These are phyloP conservation scores for Trypanosoma melophagium DNA, from an alignment of 208 protist species.

Conservation along the genomic window DNA sequence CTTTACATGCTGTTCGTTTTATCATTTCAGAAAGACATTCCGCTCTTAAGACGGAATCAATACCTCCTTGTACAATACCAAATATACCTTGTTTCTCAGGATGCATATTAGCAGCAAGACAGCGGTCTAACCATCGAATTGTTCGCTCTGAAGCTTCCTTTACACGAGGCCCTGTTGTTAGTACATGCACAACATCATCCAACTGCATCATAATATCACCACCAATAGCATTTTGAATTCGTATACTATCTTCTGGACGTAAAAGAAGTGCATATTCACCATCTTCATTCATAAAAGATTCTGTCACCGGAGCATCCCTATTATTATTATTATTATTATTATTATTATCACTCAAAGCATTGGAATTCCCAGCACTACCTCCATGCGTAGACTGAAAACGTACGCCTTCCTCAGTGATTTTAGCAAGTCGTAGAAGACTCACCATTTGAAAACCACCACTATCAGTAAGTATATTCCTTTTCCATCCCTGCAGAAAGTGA, in stretches of 20 bases:
- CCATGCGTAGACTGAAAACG: slow-evolving; percentile 98
- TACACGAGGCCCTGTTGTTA: slow-evolving; percentile 89
- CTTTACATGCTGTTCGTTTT: slow-evolving; percentile 90
- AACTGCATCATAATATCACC: slow-evolving; percentile 99
- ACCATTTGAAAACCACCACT: slow-evolving; percentile 99
- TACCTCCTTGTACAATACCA: slow-evolving; percentile 97
- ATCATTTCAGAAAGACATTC: slow-evolving; percentile 94
- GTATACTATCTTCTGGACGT: slow-evolving; percentile 97
- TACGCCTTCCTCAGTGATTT: slow-evolving; percentile 99
- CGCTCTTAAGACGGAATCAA: slow-evolving; percentile 88
- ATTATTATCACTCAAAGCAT: slow-evolving; percentile 8
- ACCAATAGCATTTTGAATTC: slow-evolving; percentile 98
- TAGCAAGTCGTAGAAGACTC: slow-evolving; percentile 94
- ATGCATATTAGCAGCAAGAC: slow-evolving; percentile 93
- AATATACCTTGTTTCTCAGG: slow-evolving; percentile 97
- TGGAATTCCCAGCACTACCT: slow-evolving; percentile 37
- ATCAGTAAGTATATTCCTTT: slow-evolving; percentile 96
- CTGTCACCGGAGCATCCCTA: slow-evolving; percentile 5
- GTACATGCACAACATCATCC: slow-evolving; percentile 96
- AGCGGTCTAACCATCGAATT: slow-evolving; percentile 98
- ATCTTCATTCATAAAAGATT: slow-evolving; percentile 12
- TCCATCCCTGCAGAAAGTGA: slow-evolving; percentile 97
- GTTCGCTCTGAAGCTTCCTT: slow-evolving; percentile 95
- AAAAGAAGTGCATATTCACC: slow-evolving; percentile 91
- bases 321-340: neutral